Evolutionary conservation across 1,284 basidiomycete species (phyloP).

Genomic region (Pseudozyma pruni): DNA sequence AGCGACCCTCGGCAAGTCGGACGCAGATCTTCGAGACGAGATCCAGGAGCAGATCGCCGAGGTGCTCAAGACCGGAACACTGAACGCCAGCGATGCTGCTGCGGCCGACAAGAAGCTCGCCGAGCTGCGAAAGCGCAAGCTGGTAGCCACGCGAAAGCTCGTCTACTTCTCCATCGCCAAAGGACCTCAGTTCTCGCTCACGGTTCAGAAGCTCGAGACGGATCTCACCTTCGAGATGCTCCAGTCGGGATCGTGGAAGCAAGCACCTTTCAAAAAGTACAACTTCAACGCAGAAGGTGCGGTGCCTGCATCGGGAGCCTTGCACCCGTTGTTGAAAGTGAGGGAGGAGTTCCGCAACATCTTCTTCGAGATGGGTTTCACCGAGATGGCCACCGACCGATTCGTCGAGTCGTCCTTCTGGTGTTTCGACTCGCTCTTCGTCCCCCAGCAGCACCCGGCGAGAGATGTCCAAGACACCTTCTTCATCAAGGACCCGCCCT

Average conservation of each 20-base stretch:
- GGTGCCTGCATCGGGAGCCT: slow-evolving; percentile 85
- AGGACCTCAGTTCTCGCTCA: slow-evolving; percentile 87
- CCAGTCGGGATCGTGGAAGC: slow-evolving; percentile 71
- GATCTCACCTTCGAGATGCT: slow-evolving; percentile 97
- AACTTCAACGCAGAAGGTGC: slow-evolving; percentile 98
- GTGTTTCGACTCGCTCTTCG: slow-evolving; percentile 99
- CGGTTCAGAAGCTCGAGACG: slow-evolving; percentile 95
- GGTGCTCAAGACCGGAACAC: slow-evolving; percentile 78
- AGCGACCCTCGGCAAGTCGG: slow-evolving; percentile 35
- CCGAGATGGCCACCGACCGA: slow-evolving; percentile 98
- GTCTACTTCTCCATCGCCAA: slow-evolving; percentile 93
- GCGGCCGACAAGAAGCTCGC: slow-evolving; percentile 73
- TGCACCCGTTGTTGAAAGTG: slow-evolving; percentile 97
- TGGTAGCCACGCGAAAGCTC: slow-evolving; percentile 76
- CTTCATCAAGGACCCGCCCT: slow-evolving; percentile 92
- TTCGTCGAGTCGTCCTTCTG: slow-evolving; percentile 99
- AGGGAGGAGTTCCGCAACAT: slow-evolving; percentile 97
- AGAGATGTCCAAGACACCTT: slow-evolving; percentile 99
- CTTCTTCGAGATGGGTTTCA: slow-evolving; percentile 99
- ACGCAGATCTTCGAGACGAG: slow-evolving; percentile 51
- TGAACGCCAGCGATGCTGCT: slow-evolving; percentile 73
- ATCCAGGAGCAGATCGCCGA: slow-evolving; percentile 78
- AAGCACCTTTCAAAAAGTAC: slow-evolving; percentile 86
- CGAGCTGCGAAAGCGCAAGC: slow-evolving; percentile 86
- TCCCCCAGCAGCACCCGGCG: slow-evolving; percentile 98